Percentiles rank a stretch among this genome's conserved stretches.
These are phyloP conservation scores for Graphilbum ipis-grandicollis DNA, from an alignment of 2,329 filamentous ascomycete species.

Conservation along the genomic window DNA sequence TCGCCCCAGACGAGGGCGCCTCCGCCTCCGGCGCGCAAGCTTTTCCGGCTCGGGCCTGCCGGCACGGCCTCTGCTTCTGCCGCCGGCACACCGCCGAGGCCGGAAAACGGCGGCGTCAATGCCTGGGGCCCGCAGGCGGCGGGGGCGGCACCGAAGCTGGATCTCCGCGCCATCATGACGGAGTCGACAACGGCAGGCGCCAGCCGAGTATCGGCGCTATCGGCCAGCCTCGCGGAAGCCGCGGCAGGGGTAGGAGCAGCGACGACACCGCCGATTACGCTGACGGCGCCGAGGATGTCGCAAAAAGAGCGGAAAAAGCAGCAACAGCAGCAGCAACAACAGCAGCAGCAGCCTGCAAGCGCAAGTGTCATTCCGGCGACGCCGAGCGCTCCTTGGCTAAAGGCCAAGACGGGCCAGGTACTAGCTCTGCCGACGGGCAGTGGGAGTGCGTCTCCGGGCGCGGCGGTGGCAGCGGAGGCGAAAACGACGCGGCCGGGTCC, in stretches of 20 bases:
- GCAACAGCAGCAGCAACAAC: constrained; percentile 44
- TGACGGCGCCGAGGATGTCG: constrained; percentile 34
- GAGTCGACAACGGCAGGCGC: constrained; percentile 22
- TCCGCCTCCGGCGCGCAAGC: not conserved
- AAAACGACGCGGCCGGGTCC: constrained; percentile 19
- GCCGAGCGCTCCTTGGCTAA: no score
- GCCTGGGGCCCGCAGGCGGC: constrained; percentile 35
- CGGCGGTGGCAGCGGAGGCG: no score
- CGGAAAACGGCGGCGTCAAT: constrained; percentile 8
- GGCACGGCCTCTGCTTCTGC: no score
- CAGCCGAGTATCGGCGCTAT: constrained; percentile 27
- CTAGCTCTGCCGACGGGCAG: no score
- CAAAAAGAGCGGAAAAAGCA: constrained; percentile 86
- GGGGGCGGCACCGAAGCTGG: constrained; percentile 39
- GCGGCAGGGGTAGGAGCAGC: constrained; percentile 13
- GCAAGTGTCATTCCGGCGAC: no score
- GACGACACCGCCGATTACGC: not conserved
- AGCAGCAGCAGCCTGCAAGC: constrained; percentile 38
- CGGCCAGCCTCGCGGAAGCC: constrained; percentile 28
- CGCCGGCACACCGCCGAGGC: not conserved
- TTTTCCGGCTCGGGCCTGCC: not conserved
- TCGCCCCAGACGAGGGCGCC: no score
- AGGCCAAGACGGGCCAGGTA: no score
- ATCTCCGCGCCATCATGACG: constrained; percentile 61
- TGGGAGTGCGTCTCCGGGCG: no score